Conservation (phyloP, 225 moss, liverwort and hornwort species). For the Asterella californica region DNA sequence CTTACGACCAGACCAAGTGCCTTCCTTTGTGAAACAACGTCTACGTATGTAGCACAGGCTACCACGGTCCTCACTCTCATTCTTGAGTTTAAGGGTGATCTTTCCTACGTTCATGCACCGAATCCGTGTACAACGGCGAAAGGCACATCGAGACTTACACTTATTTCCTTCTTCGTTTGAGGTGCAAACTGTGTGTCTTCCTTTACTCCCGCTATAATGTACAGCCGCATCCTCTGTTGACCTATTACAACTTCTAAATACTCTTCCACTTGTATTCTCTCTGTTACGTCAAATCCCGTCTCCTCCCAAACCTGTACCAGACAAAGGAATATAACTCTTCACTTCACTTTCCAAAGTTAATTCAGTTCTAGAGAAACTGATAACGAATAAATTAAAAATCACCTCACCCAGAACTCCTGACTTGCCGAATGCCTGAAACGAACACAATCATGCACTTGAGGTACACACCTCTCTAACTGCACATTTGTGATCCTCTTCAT, state of each 20-base stretch:
- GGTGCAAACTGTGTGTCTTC: constrained; percentile 76
- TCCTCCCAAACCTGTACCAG: constrained; percentile 64
- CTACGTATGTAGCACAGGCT: no score
- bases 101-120: not conserved
- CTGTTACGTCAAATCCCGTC: constrained; percentile 68
- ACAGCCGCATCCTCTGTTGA: constrained; percentile 87
- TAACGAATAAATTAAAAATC: not conserved
- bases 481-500: constrained; percentile 77
- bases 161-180: constrained; percentile 96
- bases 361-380: not conserved
- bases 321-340: not conserved
- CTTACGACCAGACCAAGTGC: no score
- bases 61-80: not conserved
- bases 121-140: not conserved
- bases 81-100: not conserved
- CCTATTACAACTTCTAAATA: constrained; percentile 73
- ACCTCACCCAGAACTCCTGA: not conserved
- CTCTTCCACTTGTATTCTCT: constrained; percentile 53
- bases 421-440: not conserved
- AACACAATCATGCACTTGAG: not conserved
- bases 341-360: not conserved
- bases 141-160: constrained; percentile 46
- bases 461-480: constrained; percentile 63
- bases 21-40: no score
- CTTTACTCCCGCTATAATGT: constrained; percentile 76